Evolutionary conservation across 306 rosid species (phyloP).

Genomic region (Cucurbita argyrosperma): DNA sequence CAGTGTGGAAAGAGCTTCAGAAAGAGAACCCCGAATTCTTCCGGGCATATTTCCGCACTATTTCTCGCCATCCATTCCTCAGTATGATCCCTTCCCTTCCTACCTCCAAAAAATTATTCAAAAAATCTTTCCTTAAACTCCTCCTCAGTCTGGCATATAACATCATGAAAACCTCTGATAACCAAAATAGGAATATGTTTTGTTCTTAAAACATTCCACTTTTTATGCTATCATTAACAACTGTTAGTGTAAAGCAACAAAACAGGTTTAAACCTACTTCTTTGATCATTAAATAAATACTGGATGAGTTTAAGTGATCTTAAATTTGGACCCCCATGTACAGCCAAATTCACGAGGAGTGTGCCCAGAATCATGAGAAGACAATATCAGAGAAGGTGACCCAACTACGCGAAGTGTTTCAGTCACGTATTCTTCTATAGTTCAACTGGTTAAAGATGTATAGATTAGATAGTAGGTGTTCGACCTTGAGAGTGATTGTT

Average conservation of each 20-base stretch:
- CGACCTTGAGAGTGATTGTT: too few relatives aligned
- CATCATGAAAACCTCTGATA: too few relatives aligned
- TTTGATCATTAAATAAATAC: background rate
- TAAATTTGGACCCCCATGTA: background rate
- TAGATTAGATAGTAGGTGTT: too few relatives aligned
- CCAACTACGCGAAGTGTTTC: too few relatives aligned
- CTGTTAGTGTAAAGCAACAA: background rate
- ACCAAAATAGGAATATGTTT: too few relatives aligned
- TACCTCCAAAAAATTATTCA: background rate
- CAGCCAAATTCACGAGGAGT: background rate
- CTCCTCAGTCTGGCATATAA: background rate
- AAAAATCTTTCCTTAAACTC: background rate
- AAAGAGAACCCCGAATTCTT: constrained; percentile 81
- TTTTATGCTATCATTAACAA: background rate
- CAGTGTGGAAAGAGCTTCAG: constrained; percentile 90
- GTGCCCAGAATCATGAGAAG: background rate
- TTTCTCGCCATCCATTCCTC: constrained; percentile 25
- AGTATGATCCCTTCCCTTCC: constrained; percentile 17
- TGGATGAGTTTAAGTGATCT: background rate
- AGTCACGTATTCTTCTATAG: too few relatives aligned
- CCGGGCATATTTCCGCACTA: constrained; percentile 45
- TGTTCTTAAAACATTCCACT: too few relatives aligned
- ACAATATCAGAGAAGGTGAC: background rate
- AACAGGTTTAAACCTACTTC: background rate
- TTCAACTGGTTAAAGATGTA: too few relatives aligned